A percentile compares a stretch with the other conserved stretches of the same genome.
Conservation (phyloP, 208 protist species). For the Plasmodiophora brassicae region DNA sequence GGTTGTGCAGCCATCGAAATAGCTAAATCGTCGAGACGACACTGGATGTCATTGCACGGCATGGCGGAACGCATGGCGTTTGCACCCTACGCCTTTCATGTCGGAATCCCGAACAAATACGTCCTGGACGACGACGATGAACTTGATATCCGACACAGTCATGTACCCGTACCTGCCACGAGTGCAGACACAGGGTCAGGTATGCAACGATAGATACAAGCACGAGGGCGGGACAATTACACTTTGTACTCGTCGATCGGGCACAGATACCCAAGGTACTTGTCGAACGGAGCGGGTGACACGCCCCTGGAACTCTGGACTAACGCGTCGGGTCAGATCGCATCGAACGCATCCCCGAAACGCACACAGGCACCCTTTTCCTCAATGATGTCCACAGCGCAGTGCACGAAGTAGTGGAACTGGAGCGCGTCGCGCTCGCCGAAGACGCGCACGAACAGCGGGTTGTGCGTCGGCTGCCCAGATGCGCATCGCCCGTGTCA, state of each 20-base stretch:
- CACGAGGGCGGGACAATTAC: background rate
- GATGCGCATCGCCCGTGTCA: no score
- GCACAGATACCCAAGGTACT: conserved; percentile 1
- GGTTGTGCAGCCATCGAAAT: background rate
- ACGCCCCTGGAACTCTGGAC: background rate
- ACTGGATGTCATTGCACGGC: background rate
- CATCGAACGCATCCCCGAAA: no score
- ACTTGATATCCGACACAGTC: background rate
- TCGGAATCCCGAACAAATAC: background rate
- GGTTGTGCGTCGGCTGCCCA: background rate
- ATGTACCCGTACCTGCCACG: conserved; percentile 16
- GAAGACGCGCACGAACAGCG: background rate
- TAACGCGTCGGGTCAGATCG: no score
- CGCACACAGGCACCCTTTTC: no score
- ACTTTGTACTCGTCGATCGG: conserved; percentile 32
- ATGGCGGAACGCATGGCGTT: background rate
- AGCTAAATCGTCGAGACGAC: background rate
- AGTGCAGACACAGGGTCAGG: background rate
- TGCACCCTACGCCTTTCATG: background rate
- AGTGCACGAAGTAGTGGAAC: background rate
- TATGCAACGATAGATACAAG: background rate
- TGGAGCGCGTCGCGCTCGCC: background rate
- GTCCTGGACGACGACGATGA: conserved; percentile 12
- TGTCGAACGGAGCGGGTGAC: background rate
- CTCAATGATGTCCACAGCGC: conserved; percentile 14